These are phyloP conservation scores for Dujonia santamariae DNA, from an alignment of 1,139 yeast species.

Conservation along the genomic window DNA sequence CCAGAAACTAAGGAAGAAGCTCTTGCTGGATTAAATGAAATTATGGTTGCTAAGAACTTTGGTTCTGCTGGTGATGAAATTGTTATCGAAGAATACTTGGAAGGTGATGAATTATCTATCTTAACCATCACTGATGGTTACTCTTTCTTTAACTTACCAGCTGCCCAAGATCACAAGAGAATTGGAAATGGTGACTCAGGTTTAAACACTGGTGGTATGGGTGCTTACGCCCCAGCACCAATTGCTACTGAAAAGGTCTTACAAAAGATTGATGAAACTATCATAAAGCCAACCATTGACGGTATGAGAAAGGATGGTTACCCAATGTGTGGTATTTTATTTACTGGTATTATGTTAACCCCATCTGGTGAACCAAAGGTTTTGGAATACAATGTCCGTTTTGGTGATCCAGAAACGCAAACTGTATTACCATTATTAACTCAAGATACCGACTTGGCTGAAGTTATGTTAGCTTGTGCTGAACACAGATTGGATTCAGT, in stretches of 20 bases:
- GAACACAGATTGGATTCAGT: conserved; percentile 93
- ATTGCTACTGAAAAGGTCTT: conserved; percentile 72
- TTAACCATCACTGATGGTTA: conserved; percentile 94
- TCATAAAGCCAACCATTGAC: conserved; percentile 87
- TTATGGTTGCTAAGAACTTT: conserved; percentile 87
- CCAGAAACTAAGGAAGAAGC: conserved; percentile 88
- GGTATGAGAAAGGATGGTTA: conserved; percentile 96
- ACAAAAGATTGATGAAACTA: conserved; percentile 62
- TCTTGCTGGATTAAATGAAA: conserved; percentile 72
- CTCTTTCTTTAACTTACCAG: conserved; percentile 84
- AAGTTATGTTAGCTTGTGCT: conserved; percentile 89
- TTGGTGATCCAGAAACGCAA: conserved; percentile 99
- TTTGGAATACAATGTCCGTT: conserved; percentile 93
- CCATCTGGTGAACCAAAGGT: conserved; percentile 83
- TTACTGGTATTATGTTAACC: conserved; percentile 95
- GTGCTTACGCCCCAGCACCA: conserved; percentile 98
- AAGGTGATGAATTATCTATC: conserved; percentile 95
- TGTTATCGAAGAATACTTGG: conserved; percentile 92
- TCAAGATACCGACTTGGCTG: conserved; percentile 85
- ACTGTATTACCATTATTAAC: conserved; percentile 85
- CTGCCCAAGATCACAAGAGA: conserved; percentile 98
- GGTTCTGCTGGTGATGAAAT: conserved; percentile 96
- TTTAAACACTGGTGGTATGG: conserved; percentile 99
- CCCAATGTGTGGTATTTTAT: conserved; percentile 94
- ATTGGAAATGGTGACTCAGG: conserved; percentile 92